Base-by-base conservation (phyloP, 257 asterid genomes). In the Nicotiana noctiflora region DNA sequence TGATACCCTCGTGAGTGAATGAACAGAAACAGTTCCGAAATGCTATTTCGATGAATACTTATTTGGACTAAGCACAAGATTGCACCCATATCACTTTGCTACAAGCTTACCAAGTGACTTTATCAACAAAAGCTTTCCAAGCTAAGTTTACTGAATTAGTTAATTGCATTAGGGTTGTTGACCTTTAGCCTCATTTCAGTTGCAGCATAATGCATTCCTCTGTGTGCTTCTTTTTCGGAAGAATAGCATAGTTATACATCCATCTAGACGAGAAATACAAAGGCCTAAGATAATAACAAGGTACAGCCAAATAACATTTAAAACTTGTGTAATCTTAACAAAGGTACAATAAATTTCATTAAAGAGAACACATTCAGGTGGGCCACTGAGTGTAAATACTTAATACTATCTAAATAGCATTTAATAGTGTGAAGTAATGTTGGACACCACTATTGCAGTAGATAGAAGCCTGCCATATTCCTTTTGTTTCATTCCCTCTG, bases 1-100 rank as follows among this genome's bases (percentile, higher is more conserved):
- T 70, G 59, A 70, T 13, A 21, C 59, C 7, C 21, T 44, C 14
- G 21, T 21, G 18, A 44, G 59, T 46, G 17, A 72, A 40, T 40
- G 77, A 72, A 8, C 77, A 72, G 59, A 72, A 46, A 18, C 77
- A 72, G 77, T 72, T 70, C 77, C 14, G 34, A 70, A n/a, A 67
- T 55, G 77, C 21, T 46, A 13, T 13, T 44, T 21, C 14, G 14
- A 13, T 70, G 59, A 40, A n/a, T 10, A 21, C 59, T 44, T 70
- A 44, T 12, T 44, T 70, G 59, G 62, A 18, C 4, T 56, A 4
- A 56, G 25, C 62, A 56, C 62, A 56, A n/a, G 60, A 56, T 15
- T 56, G 8, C 19, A 18, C 23, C 62, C 25, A 18, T 7, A 56
- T 56, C 2, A 56, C 62, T 56, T 56, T 18, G 62, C 62, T 18